Evolutionary conservation across 176 grass and related monocot genomes (phyloP).

Genomic region (Eremochloa ophiuroides): DNA sequence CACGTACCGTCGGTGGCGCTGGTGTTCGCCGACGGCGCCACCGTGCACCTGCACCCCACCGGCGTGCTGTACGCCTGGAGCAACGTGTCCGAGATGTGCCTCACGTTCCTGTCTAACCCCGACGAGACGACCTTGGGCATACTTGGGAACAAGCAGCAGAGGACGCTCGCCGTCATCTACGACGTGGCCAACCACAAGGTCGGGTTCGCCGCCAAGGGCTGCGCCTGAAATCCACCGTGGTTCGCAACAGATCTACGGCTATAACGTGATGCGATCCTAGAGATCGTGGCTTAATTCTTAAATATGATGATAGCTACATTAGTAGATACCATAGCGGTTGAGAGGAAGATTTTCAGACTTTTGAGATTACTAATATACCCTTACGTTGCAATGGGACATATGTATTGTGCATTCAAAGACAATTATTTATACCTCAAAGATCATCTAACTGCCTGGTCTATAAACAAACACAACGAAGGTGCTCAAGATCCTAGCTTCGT

Average conservation of each 20-base stretch:
- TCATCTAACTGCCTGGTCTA: too few relatives aligned
- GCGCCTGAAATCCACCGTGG: constrained; percentile 18
- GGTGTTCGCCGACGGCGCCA: constrained; percentile 47
- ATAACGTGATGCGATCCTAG: too few relatives aligned
- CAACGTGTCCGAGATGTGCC: constrained; percentile 41
- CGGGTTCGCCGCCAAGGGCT: constrained; percentile 55
- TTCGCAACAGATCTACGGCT: too few relatives aligned
- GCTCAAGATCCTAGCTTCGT: not conserved
- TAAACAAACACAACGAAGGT: not conserved
- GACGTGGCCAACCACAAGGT: constrained; percentile 56
- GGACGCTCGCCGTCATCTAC: constrained; percentile 48
- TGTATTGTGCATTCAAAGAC: too few relatives aligned
- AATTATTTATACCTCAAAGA: too few relatives aligned
- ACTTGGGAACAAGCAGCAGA: constrained; percentile 75
- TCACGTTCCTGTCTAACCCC: constrained; percentile 51
- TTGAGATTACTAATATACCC: too few relatives aligned
- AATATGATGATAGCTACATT: too few relatives aligned
- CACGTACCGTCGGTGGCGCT: constrained; percentile 49
- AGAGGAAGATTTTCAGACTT: too few relatives aligned
- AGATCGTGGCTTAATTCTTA: too few relatives aligned
- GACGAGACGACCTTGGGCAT: constrained; percentile 25
- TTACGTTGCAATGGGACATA: too few relatives aligned
- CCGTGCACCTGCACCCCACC: constrained; percentile 27
- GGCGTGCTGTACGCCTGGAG: constrained; percentile 46
- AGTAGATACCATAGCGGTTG: too few relatives aligned